Conservation (phyloP, 1,139 yeast species). For the Yamadazyma blattariae region DNA sequence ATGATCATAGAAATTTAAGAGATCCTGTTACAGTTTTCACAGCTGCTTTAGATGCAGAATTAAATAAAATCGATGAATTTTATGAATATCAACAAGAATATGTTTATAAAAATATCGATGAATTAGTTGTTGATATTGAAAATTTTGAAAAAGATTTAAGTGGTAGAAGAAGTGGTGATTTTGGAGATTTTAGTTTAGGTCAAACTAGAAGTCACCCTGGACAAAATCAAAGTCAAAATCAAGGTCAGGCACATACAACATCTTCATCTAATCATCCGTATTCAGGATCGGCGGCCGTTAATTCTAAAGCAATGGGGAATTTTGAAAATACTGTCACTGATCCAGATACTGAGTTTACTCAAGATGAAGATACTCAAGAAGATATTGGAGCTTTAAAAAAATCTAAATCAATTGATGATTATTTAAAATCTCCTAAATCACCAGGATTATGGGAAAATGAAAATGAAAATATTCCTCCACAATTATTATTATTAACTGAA, state of each 20-base stretch:
- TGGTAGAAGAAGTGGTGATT: conserved; percentile 11
- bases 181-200: conserved; percentile 9
- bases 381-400: conserved; percentile 16
- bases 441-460: conserved; percentile 35
- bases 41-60: conserved; percentile 56
- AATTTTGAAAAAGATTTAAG: conserved; percentile 36
- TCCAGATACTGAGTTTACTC: conserved; percentile 32
- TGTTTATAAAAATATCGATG: conserved; percentile 47
- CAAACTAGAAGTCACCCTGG: background rate
- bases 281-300: no score
- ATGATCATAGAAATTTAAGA: conserved; percentile 20
- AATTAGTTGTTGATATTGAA: conserved; percentile 50
- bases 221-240: no score
- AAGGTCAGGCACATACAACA: no score
- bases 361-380: conserved; percentile 22
- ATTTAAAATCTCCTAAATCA: conserved; percentile 37
- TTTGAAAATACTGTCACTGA: conserved; percentile 21
- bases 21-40: conserved; percentile 38
- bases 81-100: conserved; percentile 51
- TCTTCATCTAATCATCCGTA: no score
- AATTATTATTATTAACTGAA: conserved; percentile 38
- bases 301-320: no score
- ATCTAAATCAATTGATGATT: conserved; percentile 34
- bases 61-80: conserved; percentile 57
- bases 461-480: conserved; percentile 34